These are phyloP conservation scores for Aspergillus fructus DNA, from an alignment of 2,329 filamentous ascomycete genomes.

Conservation along the genomic window DNA sequence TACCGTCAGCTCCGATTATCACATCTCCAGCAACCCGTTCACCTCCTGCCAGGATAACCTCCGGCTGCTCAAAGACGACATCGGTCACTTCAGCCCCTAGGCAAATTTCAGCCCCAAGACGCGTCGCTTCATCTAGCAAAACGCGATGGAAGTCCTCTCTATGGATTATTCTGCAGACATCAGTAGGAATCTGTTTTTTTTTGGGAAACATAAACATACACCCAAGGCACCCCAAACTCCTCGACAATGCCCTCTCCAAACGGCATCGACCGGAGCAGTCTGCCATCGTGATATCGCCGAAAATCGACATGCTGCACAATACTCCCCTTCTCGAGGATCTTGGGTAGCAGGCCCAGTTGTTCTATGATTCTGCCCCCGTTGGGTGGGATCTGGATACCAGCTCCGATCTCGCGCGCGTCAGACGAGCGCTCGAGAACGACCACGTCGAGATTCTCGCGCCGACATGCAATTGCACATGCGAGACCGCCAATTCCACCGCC, in stretches of 20 bases:
- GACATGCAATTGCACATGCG: conserved; percentile 26
- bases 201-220: conserved; percentile 14
- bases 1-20: conserved; percentile 22
- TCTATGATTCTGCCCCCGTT: conserved; percentile 24
- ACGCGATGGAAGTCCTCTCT: conserved; percentile 20
- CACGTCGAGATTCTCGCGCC: conserved; percentile 15
- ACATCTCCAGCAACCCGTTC: conserved; percentile 16
- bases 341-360: conserved; percentile 16
- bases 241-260: conserved; percentile 19
- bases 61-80: conserved; percentile 1
- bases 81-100: conserved; percentile 9
- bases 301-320: conserved; percentile 17
- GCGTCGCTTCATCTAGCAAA: conserved; percentile 16
- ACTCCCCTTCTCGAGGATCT: conserved; percentile 12
- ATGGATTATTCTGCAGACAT: conserved; percentile 20
- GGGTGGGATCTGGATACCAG: conserved; percentile 31
- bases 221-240: conserved; percentile 25
- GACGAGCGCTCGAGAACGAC: conserved; percentile 22
- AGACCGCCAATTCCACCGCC: conserved; percentile 24
- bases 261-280: conserved; percentile 19
- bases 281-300: conserved; percentile 21
- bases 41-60: conserved; percentile 9
- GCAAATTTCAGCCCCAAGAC: conserved; percentile 14
- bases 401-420: conserved; percentile 20
- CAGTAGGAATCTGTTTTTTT: not conserved